Evolutionary conservation across 257 asterid species (phyloP), one percentile per base, ranked within the genome.

Genomic region (Parsonsia alboflavescens): DNA sequence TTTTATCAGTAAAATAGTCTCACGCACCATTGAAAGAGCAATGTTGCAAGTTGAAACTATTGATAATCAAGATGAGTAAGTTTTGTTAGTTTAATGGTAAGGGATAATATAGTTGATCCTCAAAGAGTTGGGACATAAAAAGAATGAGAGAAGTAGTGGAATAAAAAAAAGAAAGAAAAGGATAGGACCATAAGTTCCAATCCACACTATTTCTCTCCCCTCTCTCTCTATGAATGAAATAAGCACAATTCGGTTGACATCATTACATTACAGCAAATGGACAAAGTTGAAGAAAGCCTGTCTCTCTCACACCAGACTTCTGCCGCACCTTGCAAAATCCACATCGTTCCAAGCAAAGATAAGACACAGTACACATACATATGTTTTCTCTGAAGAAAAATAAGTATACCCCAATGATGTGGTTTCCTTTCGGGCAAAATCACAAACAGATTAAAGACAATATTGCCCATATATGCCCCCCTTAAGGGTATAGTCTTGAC

Each of bases 321-420:
- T 33, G 42, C 41, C 5, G 39, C 39, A 33, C n/a, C 67, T 13
- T 13, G 41, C 67, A 28, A 61, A n/a, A 61, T 12, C 67, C 42
- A 61, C 67, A 61, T 30, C 67, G 4, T 61, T 17, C 10, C 21
- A 13, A 61, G 42, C 67, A 61, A 30, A 30, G 21, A 54, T 19
- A 19, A 50, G 17, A 62, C 7, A 42, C 9, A 7, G 39, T 33
- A 33, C 39, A 33, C 39, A 33, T 33, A 33, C 39, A 63, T 16
- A 64, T 64, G 48, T 44, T 65, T 52, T 54, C 26, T 65, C 24
- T 39, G 70, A 39, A 39, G 49, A 64, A 36, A 64, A 64, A 64
- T 33, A 30, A 33, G 39, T 10, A 7, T 64, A 64, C 8, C 36
- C 21, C 39, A 61, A 61, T 28, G 21, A 59, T 59, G 66, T 28